Percentiles rank a stretch among this genome's conserved stretches.
These are phyloP conservation scores for Dactylellina drechsleri DNA, from an alignment of 2,329 filamentous ascomycete genomes.

Conservation along the genomic window DNA sequence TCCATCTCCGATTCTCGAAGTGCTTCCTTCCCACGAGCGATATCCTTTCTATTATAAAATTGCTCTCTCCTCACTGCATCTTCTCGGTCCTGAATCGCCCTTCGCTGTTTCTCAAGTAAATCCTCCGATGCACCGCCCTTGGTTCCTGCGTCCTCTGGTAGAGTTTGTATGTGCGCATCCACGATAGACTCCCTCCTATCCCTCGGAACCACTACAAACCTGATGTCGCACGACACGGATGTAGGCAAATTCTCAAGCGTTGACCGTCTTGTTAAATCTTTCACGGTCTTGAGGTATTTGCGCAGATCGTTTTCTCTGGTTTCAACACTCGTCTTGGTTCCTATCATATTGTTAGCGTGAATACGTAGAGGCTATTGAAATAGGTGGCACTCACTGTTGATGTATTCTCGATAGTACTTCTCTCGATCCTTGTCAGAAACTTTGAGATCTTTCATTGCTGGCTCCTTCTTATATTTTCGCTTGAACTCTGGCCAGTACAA, in stretches of 20 bases:
- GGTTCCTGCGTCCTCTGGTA: conserved; percentile 70
- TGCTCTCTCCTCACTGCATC: conserved; percentile 72
- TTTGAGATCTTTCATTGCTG: conserved; percentile 78
- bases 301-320: conserved; percentile 76
- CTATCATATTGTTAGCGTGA: conserved; percentile 31
- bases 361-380: conserved; percentile 63
- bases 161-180: conserved; percentile 72
- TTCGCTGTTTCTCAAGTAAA: conserved; percentile 70
- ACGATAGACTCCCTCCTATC: conserved; percentile 72
- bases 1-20: conserved; percentile 75
- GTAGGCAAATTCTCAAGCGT: conserved; percentile 70
- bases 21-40: conserved; percentile 71
- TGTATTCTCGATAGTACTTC: conserved; percentile 79
- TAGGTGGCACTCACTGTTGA: conserved; percentile 55
- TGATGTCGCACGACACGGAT: conserved; percentile 72
- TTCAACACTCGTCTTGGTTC: conserved; percentile 69
- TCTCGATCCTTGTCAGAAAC: conserved; percentile 81
- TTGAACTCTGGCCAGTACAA: conserved; percentile 98
- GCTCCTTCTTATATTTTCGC: conserved; percentile 84
- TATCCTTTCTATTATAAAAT: conserved; percentile 68
- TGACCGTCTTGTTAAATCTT: conserved; percentile 71
- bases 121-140: conserved; percentile 66
- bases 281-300: conserved; percentile 72
- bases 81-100: conserved; percentile 74
- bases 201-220: conserved; percentile 73